Evolutionary conservation across 108 stramenopile species (phyloP).

Genomic region (Craspedostauros australis): DNA sequence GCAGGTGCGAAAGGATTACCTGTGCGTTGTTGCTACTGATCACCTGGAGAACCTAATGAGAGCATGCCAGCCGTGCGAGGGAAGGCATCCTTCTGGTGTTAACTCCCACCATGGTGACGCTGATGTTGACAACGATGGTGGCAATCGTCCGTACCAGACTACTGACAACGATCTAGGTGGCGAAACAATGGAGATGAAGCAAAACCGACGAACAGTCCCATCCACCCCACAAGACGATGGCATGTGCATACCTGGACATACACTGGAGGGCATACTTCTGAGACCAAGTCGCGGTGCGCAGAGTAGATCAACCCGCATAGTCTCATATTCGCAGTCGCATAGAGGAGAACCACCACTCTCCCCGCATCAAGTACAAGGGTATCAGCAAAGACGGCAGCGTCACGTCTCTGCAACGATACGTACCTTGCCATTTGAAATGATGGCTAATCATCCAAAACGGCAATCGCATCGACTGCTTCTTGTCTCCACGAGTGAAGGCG

Average conservation of each 20-base stretch:
- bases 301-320: neutral
- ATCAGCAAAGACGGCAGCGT: neutral
- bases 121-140: neutral
- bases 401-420: neutral
- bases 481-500: slow-evolving; percentile 59
- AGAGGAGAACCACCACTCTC: slow-evolving; percentile 2
- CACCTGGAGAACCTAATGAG: neutral
- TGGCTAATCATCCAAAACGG: slow-evolving; percentile 17
- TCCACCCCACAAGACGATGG: too few relatives aligned
- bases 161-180: neutral
- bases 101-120: slow-evolving; percentile 11
- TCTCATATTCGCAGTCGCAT: neutral
- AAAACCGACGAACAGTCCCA: neutral
- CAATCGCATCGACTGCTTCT: slow-evolving; percentile 26
- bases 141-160: slow-evolving; percentile 26
- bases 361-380: too few relatives aligned
- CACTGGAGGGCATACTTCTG: too few relatives aligned
- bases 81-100: slow-evolving; percentile 23
- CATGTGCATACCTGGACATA: too few relatives aligned
- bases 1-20: slow-evolving; percentile 32
- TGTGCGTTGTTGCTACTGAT: slow-evolving; percentile 18
- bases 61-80: slow-evolving; percentile 24
- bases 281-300: neutral
- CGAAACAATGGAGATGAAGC: neutral
- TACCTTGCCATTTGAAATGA: slow-evolving; percentile 57